Evolutionary conservation across 192 early-diverging fungal species (phyloP), one percentile per base, ranked within the genome.

Genomic region (Kappamyces sp.): DNA sequence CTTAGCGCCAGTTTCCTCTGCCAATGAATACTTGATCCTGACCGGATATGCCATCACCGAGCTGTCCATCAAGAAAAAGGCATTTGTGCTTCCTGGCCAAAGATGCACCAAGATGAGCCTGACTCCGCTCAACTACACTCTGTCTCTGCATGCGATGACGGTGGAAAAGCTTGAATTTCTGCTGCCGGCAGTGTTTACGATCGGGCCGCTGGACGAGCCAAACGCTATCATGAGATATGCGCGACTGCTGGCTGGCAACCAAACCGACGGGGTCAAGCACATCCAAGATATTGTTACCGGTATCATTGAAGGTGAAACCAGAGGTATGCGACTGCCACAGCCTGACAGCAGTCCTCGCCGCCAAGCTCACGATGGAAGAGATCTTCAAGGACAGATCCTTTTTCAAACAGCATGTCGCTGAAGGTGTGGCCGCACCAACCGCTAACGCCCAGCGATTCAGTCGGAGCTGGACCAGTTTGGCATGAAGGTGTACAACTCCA

Each of bases 321-420:
- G 78, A 50, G n/a, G n/a, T n/a, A n/a, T n/a, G n/a, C n/a, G n/a
- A n/a, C n/a, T n/a, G n/a, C n/a, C n/a, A n/a, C n/a, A n/a, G n/a
- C n/a, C n/a, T n/a, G n/a, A n/a, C n/a, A n/a, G n/a, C n/a, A n/a
- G 78, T 80, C 3, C 65, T 80, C 44, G 78, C 78, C 37, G 78
- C 77, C 3, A 42, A 41, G 31, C 70, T 80, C 66, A 79, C 76
- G 41, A 81, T 81, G 55, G 77, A 80, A 67, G 75, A 80, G 60
- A 82, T 80, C 32, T 80, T 80, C 64, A 69, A 72, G 57, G 77
- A 77, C 42, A 39, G 71, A 44, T 78, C 75, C 36, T 37, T 60
- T 10, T 80, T 80, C 64, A 80, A 80, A 58, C 73, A 81, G 41
- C 49, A 76, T 35, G 74, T 80, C 35, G 63, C 75, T 36, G 46